Conservation (phyloP, 2,329 filamentous ascomycete genomes). For the Endocalyx cinctus region DNA sequence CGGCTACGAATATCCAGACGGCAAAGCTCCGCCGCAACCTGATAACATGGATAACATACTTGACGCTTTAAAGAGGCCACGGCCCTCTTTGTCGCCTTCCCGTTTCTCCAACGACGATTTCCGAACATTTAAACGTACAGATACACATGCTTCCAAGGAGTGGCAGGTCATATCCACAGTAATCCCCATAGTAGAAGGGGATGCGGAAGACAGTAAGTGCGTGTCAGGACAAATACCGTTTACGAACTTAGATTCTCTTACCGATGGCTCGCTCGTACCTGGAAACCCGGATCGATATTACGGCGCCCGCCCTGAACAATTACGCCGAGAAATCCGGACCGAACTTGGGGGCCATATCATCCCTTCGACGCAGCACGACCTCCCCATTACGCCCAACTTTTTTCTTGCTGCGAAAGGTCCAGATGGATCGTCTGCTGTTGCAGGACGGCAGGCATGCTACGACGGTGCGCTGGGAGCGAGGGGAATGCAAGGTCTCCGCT, state of each 20-base stretch:
- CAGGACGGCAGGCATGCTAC: constrained; percentile 24
- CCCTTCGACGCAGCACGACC: constrained; percentile 9
- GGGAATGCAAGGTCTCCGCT: constrained; percentile 27
- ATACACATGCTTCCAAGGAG: constrained; percentile 5
- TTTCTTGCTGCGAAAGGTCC: constrained; percentile 8
- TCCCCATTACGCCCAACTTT: constrained; percentile 10
- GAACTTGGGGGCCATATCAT: constrained; percentile 13
- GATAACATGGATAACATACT: constrained; percentile 3
- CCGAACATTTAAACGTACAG: constrained; percentile 12
- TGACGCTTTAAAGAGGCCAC: neutral
- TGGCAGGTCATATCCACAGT: constrained; percentile 7
- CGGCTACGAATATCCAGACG: constrained; percentile 1
- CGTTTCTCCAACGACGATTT: constrained; percentile 13
- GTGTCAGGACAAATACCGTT: constrained; percentile 9
- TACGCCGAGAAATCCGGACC: constrained; percentile 3
- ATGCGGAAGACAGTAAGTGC: no score
- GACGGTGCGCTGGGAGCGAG: constrained; percentile 28
- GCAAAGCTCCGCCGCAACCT: constrained; percentile 1
- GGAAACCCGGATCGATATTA: constrained; percentile 6
- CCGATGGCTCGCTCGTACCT: constrained; percentile 1
- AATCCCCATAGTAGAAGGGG: constrained; percentile 6
- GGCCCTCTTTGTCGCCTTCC: constrained; percentile 15
- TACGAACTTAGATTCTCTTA: constrained; percentile 7
- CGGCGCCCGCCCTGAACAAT: constrained; percentile 1
- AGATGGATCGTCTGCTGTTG: constrained; percentile 20